Conservation (phyloP, 352 stramenopile genomes). For the Phytophthora constricta region DNA sequence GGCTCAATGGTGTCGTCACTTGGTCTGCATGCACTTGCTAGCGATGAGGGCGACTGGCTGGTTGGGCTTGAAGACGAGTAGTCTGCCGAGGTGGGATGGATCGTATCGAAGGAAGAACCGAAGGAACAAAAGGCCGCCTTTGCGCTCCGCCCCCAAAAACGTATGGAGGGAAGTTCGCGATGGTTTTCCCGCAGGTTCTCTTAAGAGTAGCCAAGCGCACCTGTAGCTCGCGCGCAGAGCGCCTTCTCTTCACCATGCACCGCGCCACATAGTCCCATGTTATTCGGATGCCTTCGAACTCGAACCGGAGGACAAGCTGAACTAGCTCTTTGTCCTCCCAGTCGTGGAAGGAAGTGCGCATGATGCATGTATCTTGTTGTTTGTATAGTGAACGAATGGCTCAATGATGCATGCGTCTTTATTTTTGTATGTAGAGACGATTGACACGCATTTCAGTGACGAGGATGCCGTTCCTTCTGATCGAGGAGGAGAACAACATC, state of each 20-base stretch:
- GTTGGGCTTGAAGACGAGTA: too few species aligned
- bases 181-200: neutral
- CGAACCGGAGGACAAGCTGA: conserved; percentile 1
- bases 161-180: neutral
- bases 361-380: too few species aligned
- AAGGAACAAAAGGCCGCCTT: neutral
- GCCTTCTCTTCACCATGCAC: neutral
- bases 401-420: too few species aligned
- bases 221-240: neutral
- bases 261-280: conserved; percentile 1
- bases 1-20: too few species aligned
- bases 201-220: neutral
- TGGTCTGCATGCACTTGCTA: too few species aligned
- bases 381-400: too few species aligned
- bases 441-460: too few species aligned
- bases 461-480: too few species aligned
- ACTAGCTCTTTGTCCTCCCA: conserved; percentile 9
- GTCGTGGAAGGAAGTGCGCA: too few species aligned
- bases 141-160: neutral
- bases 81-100: neutral
- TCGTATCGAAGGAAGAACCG: neutral
- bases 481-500: too few species aligned
- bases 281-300: conserved; percentile 2
- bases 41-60: too few species aligned
- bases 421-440: too few species aligned